Conservation (phyloP, 2,329 filamentous ascomycete genomes). For the Leptographium flavum region DNA sequence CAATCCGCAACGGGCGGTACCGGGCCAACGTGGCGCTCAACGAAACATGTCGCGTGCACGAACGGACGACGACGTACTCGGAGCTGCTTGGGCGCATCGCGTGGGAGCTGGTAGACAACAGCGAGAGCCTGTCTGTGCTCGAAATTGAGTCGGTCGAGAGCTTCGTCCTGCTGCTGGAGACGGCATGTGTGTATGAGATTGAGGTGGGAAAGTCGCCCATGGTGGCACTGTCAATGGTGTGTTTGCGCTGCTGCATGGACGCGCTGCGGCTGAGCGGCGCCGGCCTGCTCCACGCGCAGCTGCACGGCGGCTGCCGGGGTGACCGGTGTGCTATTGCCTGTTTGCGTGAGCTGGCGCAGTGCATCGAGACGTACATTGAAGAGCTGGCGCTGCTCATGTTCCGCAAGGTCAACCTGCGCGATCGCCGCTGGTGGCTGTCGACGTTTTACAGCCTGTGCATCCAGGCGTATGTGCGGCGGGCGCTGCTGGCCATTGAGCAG, state of each 20-base stretch:
- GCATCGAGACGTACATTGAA: conserved; percentile 16
- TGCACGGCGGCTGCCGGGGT: conserved; percentile 14
- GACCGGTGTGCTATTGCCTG: conserved; percentile 16
- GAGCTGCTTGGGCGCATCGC: conserved; percentile 17
- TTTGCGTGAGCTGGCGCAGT: conserved; percentile 14
- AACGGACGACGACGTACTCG: conserved; percentile 12
- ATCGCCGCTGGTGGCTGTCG: conserved; percentile 18
- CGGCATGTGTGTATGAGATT: conserved; percentile 16
- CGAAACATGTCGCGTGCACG: conserved; percentile 7
- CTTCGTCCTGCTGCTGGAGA: conserved; percentile 16
- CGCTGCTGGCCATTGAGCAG: conserved; percentile 16
- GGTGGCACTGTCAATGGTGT: conserved; percentile 16
- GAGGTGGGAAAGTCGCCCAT: conserved; percentile 17
- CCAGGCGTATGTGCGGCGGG: conserved; percentile 18
- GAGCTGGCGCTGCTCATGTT: conserved; percentile 18
- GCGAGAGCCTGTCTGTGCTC: conserved; percentile 11
- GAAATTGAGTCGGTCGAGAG: conserved; percentile 16
- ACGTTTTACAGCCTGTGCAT: conserved; percentile 19
- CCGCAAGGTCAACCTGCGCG: conserved; percentile 19
- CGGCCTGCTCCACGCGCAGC: conserved; percentile 10
- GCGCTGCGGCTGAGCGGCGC: conserved; percentile 14
- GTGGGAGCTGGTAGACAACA: conserved; percentile 18
- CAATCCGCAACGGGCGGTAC: conserved; percentile 16
- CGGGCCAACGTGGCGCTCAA: conserved; percentile 14
- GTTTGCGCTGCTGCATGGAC: conserved; percentile 16